phyloP scores from a whole-genome alignment of 1,139 yeast genomes.

The Chernovozyma aurita region DNA sequence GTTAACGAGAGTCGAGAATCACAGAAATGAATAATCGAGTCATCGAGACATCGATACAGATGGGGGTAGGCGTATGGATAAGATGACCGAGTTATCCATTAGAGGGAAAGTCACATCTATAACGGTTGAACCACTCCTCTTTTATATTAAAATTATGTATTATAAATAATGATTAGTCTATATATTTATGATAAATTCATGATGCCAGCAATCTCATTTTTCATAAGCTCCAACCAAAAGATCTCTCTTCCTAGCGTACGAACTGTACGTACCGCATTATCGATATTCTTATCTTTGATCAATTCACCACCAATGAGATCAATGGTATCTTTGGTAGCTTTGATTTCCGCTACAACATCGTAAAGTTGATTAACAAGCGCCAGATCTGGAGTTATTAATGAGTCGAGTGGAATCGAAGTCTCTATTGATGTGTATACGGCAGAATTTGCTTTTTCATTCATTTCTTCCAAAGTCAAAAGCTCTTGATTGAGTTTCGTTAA shows the following conservation, averaged over 20 bases:
- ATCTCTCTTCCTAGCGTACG: constrained; percentile 73
- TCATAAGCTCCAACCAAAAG: constrained; percentile 48
- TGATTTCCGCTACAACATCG: constrained; percentile 59
- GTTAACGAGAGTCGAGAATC: too few relatives aligned
- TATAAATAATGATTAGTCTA: too few relatives aligned
- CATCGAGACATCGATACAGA: too few relatives aligned
- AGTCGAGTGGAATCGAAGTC: constrained; percentile 24
- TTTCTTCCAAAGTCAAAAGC: constrained; percentile 19
- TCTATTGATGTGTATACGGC: constrained; percentile 16
- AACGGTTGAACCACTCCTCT: too few relatives aligned
- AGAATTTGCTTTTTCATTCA: constrained; percentile 18
- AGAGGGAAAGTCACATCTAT: too few relatives aligned
- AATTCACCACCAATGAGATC: constrained; percentile 47
- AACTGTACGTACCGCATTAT: constrained; percentile 51
- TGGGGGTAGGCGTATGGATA: too few relatives aligned
- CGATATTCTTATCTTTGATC: constrained; percentile 36
- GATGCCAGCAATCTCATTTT: constrained; percentile 26
- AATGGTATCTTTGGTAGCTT: constrained; percentile 64
- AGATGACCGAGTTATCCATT: too few relatives aligned
- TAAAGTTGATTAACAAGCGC: constrained; percentile 49
- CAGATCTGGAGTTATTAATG: constrained; percentile 39
- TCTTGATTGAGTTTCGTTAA: constrained; percentile 24
- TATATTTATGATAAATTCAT: constrained; percentile 7
- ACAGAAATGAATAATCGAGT: too few relatives aligned
- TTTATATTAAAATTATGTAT: too few relatives aligned